Evolutionary conservation across 1,284 basidiomycete genomes (phyloP), one percentile per base, ranked within the genome.

Genomic region (Cryptococcus jaspeensis): DNA sequence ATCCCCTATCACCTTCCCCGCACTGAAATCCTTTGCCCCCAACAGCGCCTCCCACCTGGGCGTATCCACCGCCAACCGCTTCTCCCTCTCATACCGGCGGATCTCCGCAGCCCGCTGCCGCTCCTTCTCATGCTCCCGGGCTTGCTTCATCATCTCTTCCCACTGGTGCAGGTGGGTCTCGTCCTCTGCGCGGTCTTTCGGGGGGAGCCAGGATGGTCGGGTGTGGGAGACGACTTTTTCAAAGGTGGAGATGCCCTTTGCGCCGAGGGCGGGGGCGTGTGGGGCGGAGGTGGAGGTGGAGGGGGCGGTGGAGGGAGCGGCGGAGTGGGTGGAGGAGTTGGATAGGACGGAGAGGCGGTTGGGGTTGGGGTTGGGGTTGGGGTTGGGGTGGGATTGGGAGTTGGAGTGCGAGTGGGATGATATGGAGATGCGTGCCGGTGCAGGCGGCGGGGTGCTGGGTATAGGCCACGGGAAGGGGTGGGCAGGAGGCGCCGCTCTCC

Each of bases 111-210:
- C 25, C 50, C 70, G 69, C 28, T 62, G 15, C 13, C 60, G 55
- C 60, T 72, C 63, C 38, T 59, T 59, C 47, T 74, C 73, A 50
- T 65, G 64, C 45, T 73, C 67, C 41, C 67, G 50, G 8, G 73
- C 63, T 42, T 75, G 69, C 12, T 66, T 64, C 93, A 97, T 97
- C 90, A 97, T 95, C 42, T 82, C 78, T 70, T 92, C 85, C 90
- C 92, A 97, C 69, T 89, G 89, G 28, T 87, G 85, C 70, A 92
- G 80, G 77, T 97, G 92, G 62, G 85, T 88, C 55, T 83, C 78
- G 72, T 96, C 92, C 75, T 96, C 93, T 50, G 82, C 74, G 55
- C 84, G 85, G 53, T 80, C 79, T 73, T 96, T 96, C 0, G 92
- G 92, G 18, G 92, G 93, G 9, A 96, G 80, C 72, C 87, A 89